phyloP scores from a whole-genome alignment of 768 basidiomycete species.

The Amanita muscaria region DNA sequence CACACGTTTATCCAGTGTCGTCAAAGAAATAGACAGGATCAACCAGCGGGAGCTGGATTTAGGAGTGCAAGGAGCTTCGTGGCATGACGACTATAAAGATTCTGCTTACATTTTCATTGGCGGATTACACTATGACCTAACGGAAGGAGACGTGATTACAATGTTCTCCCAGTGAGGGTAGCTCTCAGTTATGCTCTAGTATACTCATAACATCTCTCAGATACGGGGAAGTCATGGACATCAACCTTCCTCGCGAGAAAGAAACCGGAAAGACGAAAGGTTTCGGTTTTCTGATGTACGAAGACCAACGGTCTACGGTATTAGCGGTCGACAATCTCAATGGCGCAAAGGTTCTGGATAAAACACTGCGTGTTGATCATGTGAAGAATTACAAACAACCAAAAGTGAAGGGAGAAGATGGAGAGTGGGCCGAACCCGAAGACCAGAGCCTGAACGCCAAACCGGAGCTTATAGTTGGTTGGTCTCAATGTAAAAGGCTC shows the following conservation, averaged over 20 bases:
- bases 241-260: slow-evolving; percentile 93
- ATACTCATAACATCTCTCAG: slow-evolving; percentile 30
- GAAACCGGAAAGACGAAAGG: slow-evolving; percentile 85
- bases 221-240: slow-evolving; percentile 93
- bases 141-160: slow-evolving; percentile 95
- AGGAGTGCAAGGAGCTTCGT: slow-evolving; percentile 62
- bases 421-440: slow-evolving; percentile 80
- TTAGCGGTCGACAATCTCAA: slow-evolving; percentile 98
- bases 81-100: slow-evolving; percentile 98
- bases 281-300: slow-evolving; percentile 98
- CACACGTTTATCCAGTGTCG: slow-evolving; percentile 47
- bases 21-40: slow-evolving; percentile 88
- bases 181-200: slow-evolving; percentile 1
- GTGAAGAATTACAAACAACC: slow-evolving; percentile 90
- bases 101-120: slow-evolving; percentile 95
- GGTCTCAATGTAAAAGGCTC: neutral
- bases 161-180: slow-evolving; percentile 90
- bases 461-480: slow-evolving; percentile 50
- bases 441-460: slow-evolving; percentile 83
- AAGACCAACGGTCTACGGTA: slow-evolving; percentile 93
- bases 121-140: slow-evolving; percentile 79
- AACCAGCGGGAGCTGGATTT: slow-evolving; percentile 86
- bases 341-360: slow-evolving; percentile 80
- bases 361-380: slow-evolving; percentile 87
- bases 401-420: slow-evolving; percentile 65